phyloP scores from a whole-genome alignment of 2,329 filamentous ascomycete genomes.

The Botrytis tulipae region DNA sequence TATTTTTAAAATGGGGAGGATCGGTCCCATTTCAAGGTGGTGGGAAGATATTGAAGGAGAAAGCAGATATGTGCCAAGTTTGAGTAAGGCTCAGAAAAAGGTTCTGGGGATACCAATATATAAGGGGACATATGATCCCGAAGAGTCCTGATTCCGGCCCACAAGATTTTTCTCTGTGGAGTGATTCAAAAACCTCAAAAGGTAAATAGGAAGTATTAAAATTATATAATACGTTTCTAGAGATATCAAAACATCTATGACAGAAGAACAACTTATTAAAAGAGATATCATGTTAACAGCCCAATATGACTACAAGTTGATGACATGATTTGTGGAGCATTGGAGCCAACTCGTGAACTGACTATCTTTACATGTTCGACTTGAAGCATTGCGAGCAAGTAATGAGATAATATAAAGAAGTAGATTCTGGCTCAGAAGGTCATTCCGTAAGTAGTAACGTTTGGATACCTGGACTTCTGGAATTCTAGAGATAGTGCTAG shows the following conservation, averaged over 20 bases:
- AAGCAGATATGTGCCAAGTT: not conserved
- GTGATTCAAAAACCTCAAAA: not conserved
- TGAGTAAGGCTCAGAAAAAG: not conserved
- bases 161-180: not conserved
- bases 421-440: not conserved
- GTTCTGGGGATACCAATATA: not conserved
- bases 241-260: not conserved
- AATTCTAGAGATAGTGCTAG: not conserved
- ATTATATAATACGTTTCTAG: not conserved
- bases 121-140: not conserved
- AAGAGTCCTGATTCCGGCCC: too few relatives aligned
- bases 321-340: not conserved
- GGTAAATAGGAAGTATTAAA: not conserved
- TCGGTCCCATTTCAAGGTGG: not conserved
- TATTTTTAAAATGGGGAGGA: accelerated
- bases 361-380: not conserved
- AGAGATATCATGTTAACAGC: not conserved
- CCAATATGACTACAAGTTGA: not conserved
- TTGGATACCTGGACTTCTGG: not conserved
- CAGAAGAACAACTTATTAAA: not conserved
- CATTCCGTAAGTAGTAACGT: not conserved
- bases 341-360: not conserved
- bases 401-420: not conserved
- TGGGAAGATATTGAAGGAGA: not conserved
- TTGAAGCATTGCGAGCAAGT: not conserved